Conservation (phyloP, 2,329 filamentous ascomycete species). For the Neofusicoccum sp. region DNA sequence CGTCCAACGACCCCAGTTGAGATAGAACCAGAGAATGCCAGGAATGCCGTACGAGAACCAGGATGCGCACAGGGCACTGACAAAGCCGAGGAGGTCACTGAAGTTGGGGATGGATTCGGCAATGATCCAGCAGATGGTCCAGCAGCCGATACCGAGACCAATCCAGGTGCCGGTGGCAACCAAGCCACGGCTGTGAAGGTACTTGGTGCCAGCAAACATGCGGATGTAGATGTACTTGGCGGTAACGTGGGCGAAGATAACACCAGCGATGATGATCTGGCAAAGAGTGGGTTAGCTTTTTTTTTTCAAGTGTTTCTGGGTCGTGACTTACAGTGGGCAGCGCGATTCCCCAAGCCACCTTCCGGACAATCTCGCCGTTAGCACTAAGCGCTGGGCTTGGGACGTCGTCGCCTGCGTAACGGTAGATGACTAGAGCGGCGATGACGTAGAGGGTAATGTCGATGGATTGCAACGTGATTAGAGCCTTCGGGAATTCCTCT, state of each 20-base stretch:
- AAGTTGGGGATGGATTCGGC: conserved; percentile 73
- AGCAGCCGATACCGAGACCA: conserved; percentile 46
- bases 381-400: conserved; percentile 69
- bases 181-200: conserved; percentile 47
- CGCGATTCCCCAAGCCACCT: conserved; percentile 72
- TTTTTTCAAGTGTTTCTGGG: background rate
- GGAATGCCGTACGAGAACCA: conserved; percentile 64
- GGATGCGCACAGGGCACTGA: conserved; percentile 63
- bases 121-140: conserved; percentile 70
- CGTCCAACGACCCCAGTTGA: conserved; percentile 49
- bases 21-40: conserved; percentile 40
- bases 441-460: conserved; percentile 66
- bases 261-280: conserved; percentile 68
- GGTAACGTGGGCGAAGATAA: conserved; percentile 71
- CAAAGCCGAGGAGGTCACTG: conserved; percentile 67
- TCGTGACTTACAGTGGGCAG: conserved; percentile 56
- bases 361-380: conserved; percentile 60
- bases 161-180: conserved; percentile 43
- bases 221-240: conserved; percentile 66
- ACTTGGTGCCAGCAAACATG: conserved; percentile 55
- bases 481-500: conserved; percentile 60
- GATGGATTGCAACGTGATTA: conserved; percentile 59
- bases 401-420: conserved; percentile 65
- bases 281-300: background rate
- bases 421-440: conserved; percentile 70